phyloP scores from a whole-genome alignment of 2,329 filamentous ascomycete genomes.

The Samsoniella hepiali region DNA sequence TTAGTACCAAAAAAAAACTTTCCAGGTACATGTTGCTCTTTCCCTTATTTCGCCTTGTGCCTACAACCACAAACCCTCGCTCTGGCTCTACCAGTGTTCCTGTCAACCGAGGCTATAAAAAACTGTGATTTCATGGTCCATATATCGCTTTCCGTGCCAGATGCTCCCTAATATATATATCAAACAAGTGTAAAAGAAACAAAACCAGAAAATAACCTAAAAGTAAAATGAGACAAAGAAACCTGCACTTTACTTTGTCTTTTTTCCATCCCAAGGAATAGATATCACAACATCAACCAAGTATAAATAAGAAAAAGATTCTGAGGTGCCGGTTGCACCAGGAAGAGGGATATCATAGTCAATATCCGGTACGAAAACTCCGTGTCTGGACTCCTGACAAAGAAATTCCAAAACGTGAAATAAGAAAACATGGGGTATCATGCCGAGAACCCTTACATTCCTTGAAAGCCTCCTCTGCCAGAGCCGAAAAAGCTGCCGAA shows the following conservation, averaged over 20 bases:
- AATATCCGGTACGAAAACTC: slow-evolving; percentile 10
- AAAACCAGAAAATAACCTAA: background rate
- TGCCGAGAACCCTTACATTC: slow-evolving; percentile 38
- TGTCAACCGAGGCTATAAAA: background rate
- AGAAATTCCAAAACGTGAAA: background rate
- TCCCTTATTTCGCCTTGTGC: background rate
- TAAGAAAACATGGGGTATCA: slow-evolving; percentile 35
- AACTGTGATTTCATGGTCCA: background rate
- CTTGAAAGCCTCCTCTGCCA: slow-evolving; percentile 42
- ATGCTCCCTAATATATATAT: slow-evolving; percentile 4
- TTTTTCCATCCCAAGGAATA: background rate
- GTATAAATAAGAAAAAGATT: background rate
- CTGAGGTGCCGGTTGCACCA: background rate
- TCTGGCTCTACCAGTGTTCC: background rate
- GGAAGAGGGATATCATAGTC: background rate
- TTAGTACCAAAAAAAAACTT: background rate
- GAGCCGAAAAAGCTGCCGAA: slow-evolving; percentile 47
- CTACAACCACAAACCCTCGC: background rate
- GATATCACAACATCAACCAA: background rate
- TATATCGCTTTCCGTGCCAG: slow-evolving; percentile 4
- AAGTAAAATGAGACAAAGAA: background rate
- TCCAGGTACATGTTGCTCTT: background rate
- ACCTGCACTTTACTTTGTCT: background rate
- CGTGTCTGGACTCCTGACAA: background rate
- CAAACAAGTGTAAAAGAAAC: slow-evolving; percentile 1